Evolutionary conservation across 208 protist species (phyloP).

Genomic region (Willaertia magna): DNA sequence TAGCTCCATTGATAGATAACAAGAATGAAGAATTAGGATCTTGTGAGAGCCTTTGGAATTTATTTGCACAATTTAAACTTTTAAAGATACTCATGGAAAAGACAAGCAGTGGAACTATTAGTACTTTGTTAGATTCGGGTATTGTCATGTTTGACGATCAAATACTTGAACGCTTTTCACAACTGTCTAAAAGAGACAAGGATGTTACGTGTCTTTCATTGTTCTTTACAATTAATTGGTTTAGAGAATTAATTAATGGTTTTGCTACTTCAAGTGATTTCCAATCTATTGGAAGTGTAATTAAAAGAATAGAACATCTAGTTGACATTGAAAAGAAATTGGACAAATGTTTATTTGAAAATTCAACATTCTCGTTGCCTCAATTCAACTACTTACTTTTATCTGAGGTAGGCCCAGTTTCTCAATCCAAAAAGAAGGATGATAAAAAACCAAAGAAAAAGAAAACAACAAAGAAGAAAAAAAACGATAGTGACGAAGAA

Average conservation of each 20-base stretch:
- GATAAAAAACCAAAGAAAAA: too few relatives aligned
- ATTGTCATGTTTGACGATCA: neutral
- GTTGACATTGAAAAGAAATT: neutral
- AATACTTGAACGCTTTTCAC: neutral
- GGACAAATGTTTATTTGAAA: neutral
- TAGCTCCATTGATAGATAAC: neutral
- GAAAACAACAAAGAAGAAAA: neutral
- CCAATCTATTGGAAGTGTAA: neutral
- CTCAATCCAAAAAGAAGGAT: too few relatives aligned
- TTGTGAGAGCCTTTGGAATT: neutral
- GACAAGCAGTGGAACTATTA: neutral
- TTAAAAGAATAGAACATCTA: neutral
- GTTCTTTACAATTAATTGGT: slow-evolving; percentile 2
- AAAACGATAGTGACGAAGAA: neutral
- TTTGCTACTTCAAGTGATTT: neutral
- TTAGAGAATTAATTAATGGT: neutral
- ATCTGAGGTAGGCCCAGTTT: too few relatives aligned
- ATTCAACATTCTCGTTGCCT: neutral
- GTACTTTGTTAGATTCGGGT: neutral
- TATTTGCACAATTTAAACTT: neutral
- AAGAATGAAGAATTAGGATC: neutral
- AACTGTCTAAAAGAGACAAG: neutral
- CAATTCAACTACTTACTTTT: too few relatives aligned
- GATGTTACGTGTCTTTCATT: neutral
- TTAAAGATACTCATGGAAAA: neutral